Evolutionary conservation across 2,329 filamentous ascomycete species (phyloP).

Genomic region (Calonectria multiphialidica): DNA sequence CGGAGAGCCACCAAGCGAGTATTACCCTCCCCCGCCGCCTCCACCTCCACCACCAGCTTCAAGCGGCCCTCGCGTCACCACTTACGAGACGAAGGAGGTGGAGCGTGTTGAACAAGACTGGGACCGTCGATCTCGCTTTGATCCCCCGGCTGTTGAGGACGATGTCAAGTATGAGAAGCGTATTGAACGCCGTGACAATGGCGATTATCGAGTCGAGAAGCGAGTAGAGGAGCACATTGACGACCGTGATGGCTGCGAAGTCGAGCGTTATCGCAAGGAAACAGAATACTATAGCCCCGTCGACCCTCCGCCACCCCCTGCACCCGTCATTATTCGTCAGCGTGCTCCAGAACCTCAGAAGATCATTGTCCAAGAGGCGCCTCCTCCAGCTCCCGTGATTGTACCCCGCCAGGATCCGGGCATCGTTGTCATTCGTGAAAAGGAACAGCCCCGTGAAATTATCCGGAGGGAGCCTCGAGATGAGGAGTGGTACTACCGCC

Average conservation of each 20-base stretch:
- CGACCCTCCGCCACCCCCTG: slow-evolving; percentile 57
- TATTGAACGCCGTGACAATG: slow-evolving; percentile 62
- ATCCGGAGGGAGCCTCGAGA: slow-evolving; percentile 52
- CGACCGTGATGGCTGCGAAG: slow-evolving; percentile 59
- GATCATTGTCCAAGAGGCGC: slow-evolving; percentile 71
- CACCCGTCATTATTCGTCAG: slow-evolving; percentile 69
- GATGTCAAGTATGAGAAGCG: slow-evolving; percentile 67
- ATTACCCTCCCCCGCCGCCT: slow-evolving; percentile 37
- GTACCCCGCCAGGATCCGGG: slow-evolving; percentile 59
- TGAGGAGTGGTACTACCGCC: slow-evolving; percentile 66
- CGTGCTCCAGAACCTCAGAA: slow-evolving; percentile 67
- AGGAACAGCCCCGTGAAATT: slow-evolving; percentile 54
- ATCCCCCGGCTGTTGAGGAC: slow-evolving; percentile 57
- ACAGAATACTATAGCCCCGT: slow-evolving; percentile 71
- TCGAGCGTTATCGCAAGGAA: slow-evolving; percentile 72
- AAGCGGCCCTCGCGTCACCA: slow-evolving; percentile 47
- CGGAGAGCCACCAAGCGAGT: slow-evolving; percentile 42
- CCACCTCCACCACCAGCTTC: slow-evolving; percentile 40
- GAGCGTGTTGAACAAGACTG: slow-evolving; percentile 59
- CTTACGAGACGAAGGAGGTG: slow-evolving; percentile 51
- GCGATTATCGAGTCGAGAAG: slow-evolving; percentile 60
- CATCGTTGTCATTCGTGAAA: slow-evolving; percentile 58
- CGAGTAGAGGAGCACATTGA: slow-evolving; percentile 64
- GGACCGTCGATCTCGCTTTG: slow-evolving; percentile 55
- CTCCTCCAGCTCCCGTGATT: slow-evolving; percentile 64